Conservation (phyloP, 768 basidiomycete species). For the Boletus coccyginus region DNA sequence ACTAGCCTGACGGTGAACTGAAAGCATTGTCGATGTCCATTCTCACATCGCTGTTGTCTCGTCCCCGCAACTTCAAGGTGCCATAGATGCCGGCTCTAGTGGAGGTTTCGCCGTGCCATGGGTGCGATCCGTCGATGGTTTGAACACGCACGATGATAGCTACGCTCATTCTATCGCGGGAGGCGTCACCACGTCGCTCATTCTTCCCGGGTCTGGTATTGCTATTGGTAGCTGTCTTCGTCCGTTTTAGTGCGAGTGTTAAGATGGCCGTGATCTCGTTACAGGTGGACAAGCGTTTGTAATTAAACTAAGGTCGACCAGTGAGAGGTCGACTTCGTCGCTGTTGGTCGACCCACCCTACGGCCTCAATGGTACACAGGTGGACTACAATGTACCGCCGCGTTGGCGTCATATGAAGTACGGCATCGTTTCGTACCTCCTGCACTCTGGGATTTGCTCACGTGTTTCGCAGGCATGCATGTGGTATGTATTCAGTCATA, state of each 20-base stretch:
- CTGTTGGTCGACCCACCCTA: constrained; percentile 75
- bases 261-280: neutral
- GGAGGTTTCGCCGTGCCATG: constrained; percentile 48
- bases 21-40: constrained; percentile 52
- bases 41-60: constrained; percentile 51
- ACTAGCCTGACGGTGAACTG: neutral
- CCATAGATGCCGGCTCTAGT: constrained; percentile 54
- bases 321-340: constrained; percentile 63
- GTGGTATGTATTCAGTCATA: constrained; percentile 36
- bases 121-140: constrained; percentile 66
- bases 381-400: constrained; percentile 33
- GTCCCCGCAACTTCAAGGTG: constrained; percentile 39
- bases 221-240: constrained; percentile 49
- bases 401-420: constrained; percentile 80
- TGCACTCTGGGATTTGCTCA: neutral
- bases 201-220: constrained; percentile 69
- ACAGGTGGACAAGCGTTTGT: constrained; percentile 75
- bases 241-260: neutral
- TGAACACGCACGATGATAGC: constrained; percentile 72
- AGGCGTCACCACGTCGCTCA: constrained; percentile 69
- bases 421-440: constrained; percentile 8
- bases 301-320: constrained; percentile 71
- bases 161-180: constrained; percentile 61
- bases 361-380: constrained; percentile 40
- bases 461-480: constrained; percentile 52